Evolutionary conservation across 1,139 yeast genomes (phyloP), one percentile per base, ranked within the genome.

Genomic region (Komagataea norvegica): DNA sequence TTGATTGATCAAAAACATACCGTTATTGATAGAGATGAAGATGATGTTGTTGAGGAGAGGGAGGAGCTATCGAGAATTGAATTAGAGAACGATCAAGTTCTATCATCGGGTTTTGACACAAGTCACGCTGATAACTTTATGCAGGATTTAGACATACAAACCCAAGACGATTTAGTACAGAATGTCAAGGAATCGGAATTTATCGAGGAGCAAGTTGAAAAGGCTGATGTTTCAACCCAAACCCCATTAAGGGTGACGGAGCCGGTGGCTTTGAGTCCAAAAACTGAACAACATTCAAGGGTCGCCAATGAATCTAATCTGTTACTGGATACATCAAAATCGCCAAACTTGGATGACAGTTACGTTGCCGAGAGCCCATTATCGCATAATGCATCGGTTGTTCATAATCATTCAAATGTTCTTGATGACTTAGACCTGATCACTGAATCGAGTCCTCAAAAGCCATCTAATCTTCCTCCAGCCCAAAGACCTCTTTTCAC

Each of bases 181-280:
- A n/a, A n/a, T n/a, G n/a, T n/a, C n/a, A n/a, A n/a, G n/a, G n/a
- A n/a, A n/a, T n/a, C n/a, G n/a, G n/a, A n/a, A n/a, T n/a, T n/a
- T n/a, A n/a, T n/a, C n/a, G n/a, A n/a, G n/a, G n/a, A n/a, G n/a
- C 14, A 15, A 13, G 16, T 15, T 9, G 19, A 25, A n/a, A 15
- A 20, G 9, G 10, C 29, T 4, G 29, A 26, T 14, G 5, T 15
- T 7, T 25, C 29, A 5, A 40, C 42, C 8, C 29, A 56, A 5
- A 69, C 76, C 0, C 74, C 74, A 2, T 61, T 66, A 26, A 56
- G 74, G 31, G 52, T 56, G 15, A 69, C 74, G 1, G 73, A 70
- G 39, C 67, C 74, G 2, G 55, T 63, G 8, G 71, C 74, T 5
- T 52, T 57, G 23, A 62, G 69, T 31, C 74, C 74, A 3, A 55